A percentile compares a stretch with the other conserved stretches of the same genome.
These are phyloP conservation scores for Fusarium sp. DNA, from an alignment of 2,329 filamentous ascomycete genomes.

Conservation along the genomic window DNA sequence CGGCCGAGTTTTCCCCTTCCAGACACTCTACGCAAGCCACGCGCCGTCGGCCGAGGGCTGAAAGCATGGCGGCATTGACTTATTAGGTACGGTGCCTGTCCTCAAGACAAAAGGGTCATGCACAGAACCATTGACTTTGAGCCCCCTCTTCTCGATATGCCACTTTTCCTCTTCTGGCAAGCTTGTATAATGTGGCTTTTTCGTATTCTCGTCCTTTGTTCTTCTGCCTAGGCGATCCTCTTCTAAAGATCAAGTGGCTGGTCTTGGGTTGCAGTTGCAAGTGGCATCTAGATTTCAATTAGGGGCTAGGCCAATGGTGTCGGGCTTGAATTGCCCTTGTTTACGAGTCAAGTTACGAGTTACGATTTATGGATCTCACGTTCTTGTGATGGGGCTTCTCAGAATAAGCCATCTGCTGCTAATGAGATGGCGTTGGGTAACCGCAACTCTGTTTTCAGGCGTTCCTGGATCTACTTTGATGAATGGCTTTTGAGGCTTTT, in stretches of 20 bases:
- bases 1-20: constrained; percentile 38
- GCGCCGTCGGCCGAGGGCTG: constrained; percentile 14
- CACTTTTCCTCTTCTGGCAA: constrained; percentile 9
- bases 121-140: constrained; percentile 4
- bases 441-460: constrained; percentile 32
- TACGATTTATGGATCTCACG: constrained; percentile 7
- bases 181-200: constrained; percentile 14
- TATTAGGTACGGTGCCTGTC: background rate
- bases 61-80: constrained; percentile 5
- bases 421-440: constrained; percentile 18
- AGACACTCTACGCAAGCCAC: constrained; percentile 35
- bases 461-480: constrained; percentile 21
- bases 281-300: constrained; percentile 17
- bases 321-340: too few species aligned
- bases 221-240: background rate
- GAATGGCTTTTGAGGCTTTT: constrained; percentile 7
- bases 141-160: background rate
- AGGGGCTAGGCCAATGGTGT: background rate
- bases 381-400: background rate
- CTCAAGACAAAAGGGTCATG: background rate
- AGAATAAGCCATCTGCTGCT: constrained; percentile 26
- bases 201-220: constrained; percentile 23
- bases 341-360: constrained; percentile 10
- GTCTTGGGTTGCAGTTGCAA: constrained; percentile 14
- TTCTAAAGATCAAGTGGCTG: constrained; percentile 5